Percentiles rank a stretch among this genome's conserved stretches.
phyloP scores from a whole-genome alignment of 2,329 filamentous ascomycete species.

The Calcarisporium arbuscula region DNA sequence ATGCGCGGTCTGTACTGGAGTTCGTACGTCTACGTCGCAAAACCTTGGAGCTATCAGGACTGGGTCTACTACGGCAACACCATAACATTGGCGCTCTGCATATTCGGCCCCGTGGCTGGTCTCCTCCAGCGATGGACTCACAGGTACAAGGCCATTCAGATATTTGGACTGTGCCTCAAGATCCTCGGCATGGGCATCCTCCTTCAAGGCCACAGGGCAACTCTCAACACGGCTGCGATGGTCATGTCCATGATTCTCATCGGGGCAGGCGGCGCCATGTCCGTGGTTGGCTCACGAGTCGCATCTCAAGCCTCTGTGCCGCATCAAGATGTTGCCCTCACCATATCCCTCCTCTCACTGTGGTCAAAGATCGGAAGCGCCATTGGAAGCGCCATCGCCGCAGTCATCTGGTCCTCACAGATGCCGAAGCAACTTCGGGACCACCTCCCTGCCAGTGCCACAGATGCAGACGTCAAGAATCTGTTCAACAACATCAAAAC shows the following conservation, averaged over 20 bases:
- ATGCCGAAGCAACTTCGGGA: slow-evolving; percentile 18
- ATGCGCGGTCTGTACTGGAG: slow-evolving; percentile 25
- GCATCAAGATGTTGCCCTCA: slow-evolving; percentile 27
- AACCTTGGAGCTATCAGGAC: slow-evolving; percentile 24
- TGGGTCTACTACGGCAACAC: slow-evolving; percentile 30
- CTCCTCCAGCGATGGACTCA: slow-evolving; percentile 27
- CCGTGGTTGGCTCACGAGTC: slow-evolving; percentile 29
- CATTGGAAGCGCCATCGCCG: slow-evolving; percentile 27
- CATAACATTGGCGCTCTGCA: slow-evolving; percentile 27
- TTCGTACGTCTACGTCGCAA: slow-evolving; percentile 27
- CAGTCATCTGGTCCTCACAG: slow-evolving; percentile 28
- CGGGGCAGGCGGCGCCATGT: slow-evolving; percentile 27
- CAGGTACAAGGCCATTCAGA: slow-evolving; percentile 30
- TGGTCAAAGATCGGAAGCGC: slow-evolving; percentile 30
- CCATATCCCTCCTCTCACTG: slow-evolving; percentile 26
- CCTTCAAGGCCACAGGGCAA: slow-evolving; percentile 19
- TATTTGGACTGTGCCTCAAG: slow-evolving; percentile 27
- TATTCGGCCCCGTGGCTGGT: slow-evolving; percentile 25
- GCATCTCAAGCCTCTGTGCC: slow-evolving; percentile 32
- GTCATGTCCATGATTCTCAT: slow-evolving; percentile 29
- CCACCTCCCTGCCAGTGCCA: slow-evolving; percentile 16
- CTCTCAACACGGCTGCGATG: slow-evolving; percentile 24
- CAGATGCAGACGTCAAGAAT: slow-evolving; percentile 14
- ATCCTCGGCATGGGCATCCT: slow-evolving; percentile 30
- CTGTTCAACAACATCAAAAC: slow-evolving; percentile 27